These are phyloP conservation scores for Hericium erinaceus DNA, from an alignment of 768 basidiomycete species.

Conservation along the genomic window DNA sequence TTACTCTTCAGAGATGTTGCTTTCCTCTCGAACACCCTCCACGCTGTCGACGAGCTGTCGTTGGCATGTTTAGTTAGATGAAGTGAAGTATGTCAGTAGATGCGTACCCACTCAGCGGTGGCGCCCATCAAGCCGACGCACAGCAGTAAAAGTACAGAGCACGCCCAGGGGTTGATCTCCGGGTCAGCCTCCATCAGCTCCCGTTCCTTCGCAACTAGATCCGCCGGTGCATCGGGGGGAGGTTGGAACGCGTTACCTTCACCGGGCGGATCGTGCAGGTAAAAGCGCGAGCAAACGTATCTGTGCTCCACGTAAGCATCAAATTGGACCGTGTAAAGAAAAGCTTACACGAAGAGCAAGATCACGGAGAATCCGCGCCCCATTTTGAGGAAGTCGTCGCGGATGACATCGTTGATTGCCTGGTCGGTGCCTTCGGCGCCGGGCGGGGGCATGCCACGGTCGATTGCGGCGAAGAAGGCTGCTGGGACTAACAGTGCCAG, in stretches of 20 bases:
- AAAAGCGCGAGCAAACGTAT: constrained; percentile 60
- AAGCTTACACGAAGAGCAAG: constrained; percentile 47
- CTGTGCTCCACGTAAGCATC: constrained; percentile 22
- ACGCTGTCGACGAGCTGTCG: constrained; percentile 55
- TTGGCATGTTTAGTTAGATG: not conserved
- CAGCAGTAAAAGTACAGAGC: constrained; percentile 39
- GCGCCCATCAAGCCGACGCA: constrained; percentile 55
- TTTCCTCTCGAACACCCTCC: constrained; percentile 37
- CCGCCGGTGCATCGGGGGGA: constrained; percentile 31
- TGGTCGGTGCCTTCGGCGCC: constrained; percentile 4
- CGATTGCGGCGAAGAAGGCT: constrained; percentile 56
- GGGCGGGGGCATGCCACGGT: constrained; percentile 22
- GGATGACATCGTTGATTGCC: constrained; percentile 34
- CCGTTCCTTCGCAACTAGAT: constrained; percentile 22
- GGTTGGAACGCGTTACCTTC: constrained; percentile 35
- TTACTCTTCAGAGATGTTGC: constrained; percentile 44
- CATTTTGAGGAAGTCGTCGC: constrained; percentile 43
- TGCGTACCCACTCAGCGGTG: constrained; percentile 63
- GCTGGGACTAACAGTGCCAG: constrained; percentile 55
- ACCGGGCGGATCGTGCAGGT: constrained; percentile 63
- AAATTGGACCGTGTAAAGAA: not conserved
- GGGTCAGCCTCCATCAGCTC: constrained; percentile 40
- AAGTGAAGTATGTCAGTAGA: not conserved
- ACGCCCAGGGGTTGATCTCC: constrained; percentile 55
- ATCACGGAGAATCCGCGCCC: constrained; percentile 60